Percentiles rank a stretch among this genome's conserved stretches.
These are phyloP conservation scores for Biancaea sappan DNA, from an alignment of 306 rosid species.

Conservation along the genomic window DNA sequence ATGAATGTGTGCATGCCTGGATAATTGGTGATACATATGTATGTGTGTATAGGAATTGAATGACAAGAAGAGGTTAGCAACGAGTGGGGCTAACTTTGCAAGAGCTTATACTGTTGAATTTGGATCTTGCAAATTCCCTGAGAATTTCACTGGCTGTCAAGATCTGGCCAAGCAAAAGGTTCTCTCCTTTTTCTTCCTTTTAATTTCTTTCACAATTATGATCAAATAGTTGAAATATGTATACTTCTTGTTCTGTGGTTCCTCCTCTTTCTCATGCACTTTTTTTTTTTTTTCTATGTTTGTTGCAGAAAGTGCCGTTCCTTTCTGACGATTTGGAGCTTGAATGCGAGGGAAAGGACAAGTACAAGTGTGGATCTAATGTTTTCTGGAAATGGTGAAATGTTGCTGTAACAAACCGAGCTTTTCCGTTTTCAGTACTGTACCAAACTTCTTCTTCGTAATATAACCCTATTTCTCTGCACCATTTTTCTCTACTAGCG, in stretches of 20 bases:
- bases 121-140: slow-evolving; percentile 99
- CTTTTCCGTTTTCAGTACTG: slow-evolving; percentile 15
- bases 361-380: slow-evolving; percentile 97
- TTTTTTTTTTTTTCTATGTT: neutral
- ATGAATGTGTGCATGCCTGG: too few relatives aligned
- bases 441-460: slow-evolving; percentile 27
- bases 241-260: too few relatives aligned
- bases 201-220: too few relatives aligned
- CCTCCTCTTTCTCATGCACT: neutral
- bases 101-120: slow-evolving; percentile 95
- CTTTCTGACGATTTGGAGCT: slow-evolving; percentile 73
- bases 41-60: slow-evolving; percentile 65
- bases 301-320: slow-evolving; percentile 90
- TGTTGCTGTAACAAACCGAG: neutral
- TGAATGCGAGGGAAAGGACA: slow-evolving; percentile 96
- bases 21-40: neutral
- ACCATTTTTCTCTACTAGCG: neutral
- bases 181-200: neutral
- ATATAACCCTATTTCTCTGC: slow-evolving; percentile 17
- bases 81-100: slow-evolving; percentile 94
- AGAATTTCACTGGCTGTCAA: slow-evolving; percentile 99
- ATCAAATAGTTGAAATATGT: too few relatives aligned
- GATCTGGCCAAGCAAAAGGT: slow-evolving; percentile 99
- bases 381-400: slow-evolving; percentile 99
- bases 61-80: slow-evolving; percentile 94